Conservation (phyloP, 768 basidiomycete species). For the Tubosaeta sp. region DNA sequence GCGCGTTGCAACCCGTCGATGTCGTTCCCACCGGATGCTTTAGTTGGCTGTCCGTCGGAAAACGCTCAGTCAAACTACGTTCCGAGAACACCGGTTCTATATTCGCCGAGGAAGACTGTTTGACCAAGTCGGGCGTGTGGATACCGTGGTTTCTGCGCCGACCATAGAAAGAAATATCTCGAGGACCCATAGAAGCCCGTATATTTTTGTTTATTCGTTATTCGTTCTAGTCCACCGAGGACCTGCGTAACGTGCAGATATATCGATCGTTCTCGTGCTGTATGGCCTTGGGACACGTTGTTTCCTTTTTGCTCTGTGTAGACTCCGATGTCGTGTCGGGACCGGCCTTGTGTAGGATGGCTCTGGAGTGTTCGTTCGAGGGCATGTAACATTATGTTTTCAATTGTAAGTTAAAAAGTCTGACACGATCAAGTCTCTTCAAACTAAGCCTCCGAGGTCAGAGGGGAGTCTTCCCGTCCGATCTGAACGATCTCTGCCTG, state of each 20-base stretch:
- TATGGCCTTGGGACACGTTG: not conserved
- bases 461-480: not conserved
- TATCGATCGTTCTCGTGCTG: not conserved
- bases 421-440: not conserved
- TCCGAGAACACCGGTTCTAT: not conserved
- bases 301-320: not conserved
- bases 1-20: constrained; percentile 22
- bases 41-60: constrained; percentile 11
- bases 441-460: not conserved
- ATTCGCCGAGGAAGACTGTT: constrained; percentile 10
- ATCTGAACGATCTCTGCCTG: constrained; percentile 1
- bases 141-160: constrained; percentile 2
- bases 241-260: not conserved
- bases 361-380: not conserved
- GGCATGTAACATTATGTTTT: not conserved
- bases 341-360: not conserved
- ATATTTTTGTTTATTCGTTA: not conserved
- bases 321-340: not conserved
- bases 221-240: not conserved
- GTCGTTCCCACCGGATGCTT: constrained; percentile 18
- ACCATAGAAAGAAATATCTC: not conserved
- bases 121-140: constrained; percentile 18
- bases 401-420: not conserved
- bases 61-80: constrained; percentile 4
- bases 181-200: not conserved